A percentile compares a stretch with the other conserved stretches of the same genome.
Conservation (phyloP, 2,329 filamentous ascomycete genomes). For the Colletotrichum noveboracense region DNA sequence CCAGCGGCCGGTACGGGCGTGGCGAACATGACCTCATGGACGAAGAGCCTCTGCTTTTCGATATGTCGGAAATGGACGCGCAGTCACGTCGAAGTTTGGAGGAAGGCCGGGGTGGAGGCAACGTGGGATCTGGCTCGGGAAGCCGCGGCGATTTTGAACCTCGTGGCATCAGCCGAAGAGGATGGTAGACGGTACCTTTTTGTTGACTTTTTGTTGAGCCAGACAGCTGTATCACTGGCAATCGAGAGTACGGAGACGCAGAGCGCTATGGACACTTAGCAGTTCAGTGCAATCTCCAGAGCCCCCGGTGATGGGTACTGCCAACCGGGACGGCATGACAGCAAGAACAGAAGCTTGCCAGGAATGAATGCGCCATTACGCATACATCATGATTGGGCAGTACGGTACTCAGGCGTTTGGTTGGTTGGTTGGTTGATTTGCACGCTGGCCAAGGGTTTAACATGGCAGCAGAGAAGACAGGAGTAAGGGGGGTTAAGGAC, state of each 20-base stretch:
- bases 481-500: background rate
- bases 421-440: background rate
- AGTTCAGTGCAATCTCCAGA: background rate
- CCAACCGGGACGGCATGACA: background rate
- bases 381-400: background rate
- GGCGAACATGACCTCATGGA: conserved; percentile 59
- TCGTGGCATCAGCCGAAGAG: conserved; percentile 38
- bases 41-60: conserved; percentile 75
- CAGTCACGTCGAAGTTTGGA: conserved; percentile 64
- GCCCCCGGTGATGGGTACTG: background rate
- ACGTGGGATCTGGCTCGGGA: conserved; percentile 38
- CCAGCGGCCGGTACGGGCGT: conserved; percentile 40
- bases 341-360: background rate
- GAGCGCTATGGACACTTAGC: background rate
- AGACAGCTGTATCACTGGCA: background rate
- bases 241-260: background rate
- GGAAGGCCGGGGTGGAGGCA: conserved; percentile 48
- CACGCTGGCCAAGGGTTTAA: background rate
- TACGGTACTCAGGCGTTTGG: conserved; percentile 1
- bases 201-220: background rate
- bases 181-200: conserved; percentile 33
- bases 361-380: background rate
- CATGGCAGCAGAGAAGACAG: background rate
- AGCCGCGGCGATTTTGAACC: conserved; percentile 45
- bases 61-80: conserved; percentile 73